A percentile compares a stretch with the other conserved stretches of the same genome.
phyloP scores from a whole-genome alignment of 352 stramenopile genomes.

The Phytophthora syringae region DNA sequence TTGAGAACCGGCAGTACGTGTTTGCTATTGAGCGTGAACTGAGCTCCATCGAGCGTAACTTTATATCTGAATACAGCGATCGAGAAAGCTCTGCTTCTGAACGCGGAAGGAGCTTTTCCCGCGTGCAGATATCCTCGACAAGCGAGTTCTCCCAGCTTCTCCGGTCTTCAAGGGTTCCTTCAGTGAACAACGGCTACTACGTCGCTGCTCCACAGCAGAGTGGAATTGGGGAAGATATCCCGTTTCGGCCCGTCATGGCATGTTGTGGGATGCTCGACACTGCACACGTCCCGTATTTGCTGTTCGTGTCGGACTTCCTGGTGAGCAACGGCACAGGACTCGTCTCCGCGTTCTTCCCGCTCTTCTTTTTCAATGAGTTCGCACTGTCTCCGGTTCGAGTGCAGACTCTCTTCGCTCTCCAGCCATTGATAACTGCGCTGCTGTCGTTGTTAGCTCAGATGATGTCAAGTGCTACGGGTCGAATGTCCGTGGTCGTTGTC shows the following conservation, averaged over 20 bases:
- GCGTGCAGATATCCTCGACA: conserved; percentile 10
- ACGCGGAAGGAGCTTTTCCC: conserved; percentile 6
- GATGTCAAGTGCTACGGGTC: conserved; percentile 36
- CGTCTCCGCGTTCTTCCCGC: conserved; percentile 61
- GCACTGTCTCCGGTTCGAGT: conserved; percentile 58
- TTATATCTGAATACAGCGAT: conserved; percentile 61
- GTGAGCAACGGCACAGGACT: conserved; percentile 71
- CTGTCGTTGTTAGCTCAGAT: conserved; percentile 54
- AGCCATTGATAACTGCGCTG: conserved; percentile 56
- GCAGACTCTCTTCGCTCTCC: conserved; percentile 59
- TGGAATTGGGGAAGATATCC: conserved; percentile 15
- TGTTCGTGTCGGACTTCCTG: conserved; percentile 76
- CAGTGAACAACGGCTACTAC: conserved; percentile 21
- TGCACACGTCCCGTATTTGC: conserved; percentile 60
- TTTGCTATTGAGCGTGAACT: conserved; percentile 65
- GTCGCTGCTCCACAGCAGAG: conserved; percentile 10
- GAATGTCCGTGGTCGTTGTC: conserved; percentile 67
- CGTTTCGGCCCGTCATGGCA: conserved; percentile 7
- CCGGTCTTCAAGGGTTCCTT: conserved; percentile 14
- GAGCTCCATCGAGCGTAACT: conserved; percentile 69
- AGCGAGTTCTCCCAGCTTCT: conserved; percentile 48
- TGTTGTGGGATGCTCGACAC: conserved; percentile 45
- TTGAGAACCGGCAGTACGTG: conserved; percentile 66
- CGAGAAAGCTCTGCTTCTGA: conserved; percentile 14
- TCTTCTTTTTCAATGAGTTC: conserved; percentile 74